Evolutionary conservation across 495 filamentous ascomycete genomes (phyloP).

Genomic region (Clavariopsis aquatica): DNA sequence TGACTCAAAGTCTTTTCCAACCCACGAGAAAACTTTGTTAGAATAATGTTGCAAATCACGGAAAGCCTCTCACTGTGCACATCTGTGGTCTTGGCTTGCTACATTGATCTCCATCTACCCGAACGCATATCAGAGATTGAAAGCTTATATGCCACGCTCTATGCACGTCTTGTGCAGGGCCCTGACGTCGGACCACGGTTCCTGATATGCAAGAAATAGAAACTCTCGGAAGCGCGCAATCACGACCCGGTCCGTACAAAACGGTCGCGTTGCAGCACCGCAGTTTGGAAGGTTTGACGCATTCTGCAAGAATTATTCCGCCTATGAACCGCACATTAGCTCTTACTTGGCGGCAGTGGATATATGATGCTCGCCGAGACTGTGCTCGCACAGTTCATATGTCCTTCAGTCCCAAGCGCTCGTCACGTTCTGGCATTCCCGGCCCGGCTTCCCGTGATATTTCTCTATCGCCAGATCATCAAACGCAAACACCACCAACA

Average conservation of each 20-base stretch:
- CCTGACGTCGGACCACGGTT: not conserved
- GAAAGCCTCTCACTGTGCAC: too few species aligned
- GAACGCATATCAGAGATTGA: not conserved
- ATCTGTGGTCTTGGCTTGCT: not conserved
- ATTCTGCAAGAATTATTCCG: slow-evolving; percentile 7
- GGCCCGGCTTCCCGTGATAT: slow-evolving; percentile 6
- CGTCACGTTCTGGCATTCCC: slow-evolving; percentile 6
- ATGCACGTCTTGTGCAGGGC: not conserved
- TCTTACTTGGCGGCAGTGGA: slow-evolving; percentile 15
- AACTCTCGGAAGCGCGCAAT: not conserved
- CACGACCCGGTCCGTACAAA: not conserved
- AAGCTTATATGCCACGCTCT: not conserved
- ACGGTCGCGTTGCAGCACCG: not conserved
- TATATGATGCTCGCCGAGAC: slow-evolving; percentile 5
- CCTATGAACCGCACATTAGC: slow-evolving; percentile 11
- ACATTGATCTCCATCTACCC: not conserved
- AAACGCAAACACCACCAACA: slow-evolving; percentile 16
- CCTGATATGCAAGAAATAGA: not conserved
- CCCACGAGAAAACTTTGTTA: too few species aligned
- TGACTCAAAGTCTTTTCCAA: too few species aligned
- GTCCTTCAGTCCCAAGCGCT: not conserved
- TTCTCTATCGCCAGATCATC: slow-evolving; percentile 10
- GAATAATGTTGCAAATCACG: too few species aligned
- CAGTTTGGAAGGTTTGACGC: not conserved
- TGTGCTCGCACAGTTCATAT: not conserved